Evolutionary conservation across 2,329 filamentous ascomycete species (phyloP).

Genomic region (Paecilomyces variotii): DNA sequence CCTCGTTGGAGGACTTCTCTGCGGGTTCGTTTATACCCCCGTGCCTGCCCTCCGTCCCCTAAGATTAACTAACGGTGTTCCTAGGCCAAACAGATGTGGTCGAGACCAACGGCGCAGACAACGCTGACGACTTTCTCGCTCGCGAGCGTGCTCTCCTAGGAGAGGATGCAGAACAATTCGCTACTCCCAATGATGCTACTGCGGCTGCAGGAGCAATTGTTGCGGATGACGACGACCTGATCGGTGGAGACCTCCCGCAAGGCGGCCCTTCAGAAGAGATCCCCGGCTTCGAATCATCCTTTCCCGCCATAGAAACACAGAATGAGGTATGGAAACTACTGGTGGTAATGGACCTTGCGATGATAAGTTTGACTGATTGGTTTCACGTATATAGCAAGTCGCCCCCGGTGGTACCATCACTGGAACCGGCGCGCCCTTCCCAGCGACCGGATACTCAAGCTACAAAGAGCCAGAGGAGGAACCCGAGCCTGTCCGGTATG

Average conservation of each 20-base stretch:
- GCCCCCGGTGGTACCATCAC: constrained; percentile 75
- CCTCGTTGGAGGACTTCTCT: constrained; percentile 71
- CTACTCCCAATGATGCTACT: constrained; percentile 59
- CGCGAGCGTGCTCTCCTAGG: constrained; percentile 86
- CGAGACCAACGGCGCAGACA: constrained; percentile 36
- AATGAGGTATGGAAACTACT: constrained; percentile 53
- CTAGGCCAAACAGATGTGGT: constrained; percentile 28
- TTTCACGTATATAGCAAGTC: constrained; percentile 48
- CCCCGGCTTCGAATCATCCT: constrained; percentile 74
- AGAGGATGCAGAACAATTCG: constrained; percentile 88
- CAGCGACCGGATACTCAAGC: constrained; percentile 42
- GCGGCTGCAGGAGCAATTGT: constrained; percentile 55
- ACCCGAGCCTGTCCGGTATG: constrained; percentile 68
- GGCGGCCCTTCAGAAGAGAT: constrained; percentile 36
- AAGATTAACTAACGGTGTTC: constrained; percentile 21
- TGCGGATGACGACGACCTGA: constrained; percentile 64
- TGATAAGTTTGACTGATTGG: constrained; percentile 7
- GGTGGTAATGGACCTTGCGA: background rate
- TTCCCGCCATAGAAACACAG: constrained; percentile 69
- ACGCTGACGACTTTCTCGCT: constrained; percentile 76
- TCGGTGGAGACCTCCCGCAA: constrained; percentile 45
- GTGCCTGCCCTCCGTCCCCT: constrained; percentile 10
- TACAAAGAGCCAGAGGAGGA: constrained; percentile 65
- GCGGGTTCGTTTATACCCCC: constrained; percentile 37
- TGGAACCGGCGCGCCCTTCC: constrained; percentile 53